These are phyloP conservation scores for Kodamaea anthophila DNA, from an alignment of 1,139 yeast species.

Conservation along the genomic window DNA sequence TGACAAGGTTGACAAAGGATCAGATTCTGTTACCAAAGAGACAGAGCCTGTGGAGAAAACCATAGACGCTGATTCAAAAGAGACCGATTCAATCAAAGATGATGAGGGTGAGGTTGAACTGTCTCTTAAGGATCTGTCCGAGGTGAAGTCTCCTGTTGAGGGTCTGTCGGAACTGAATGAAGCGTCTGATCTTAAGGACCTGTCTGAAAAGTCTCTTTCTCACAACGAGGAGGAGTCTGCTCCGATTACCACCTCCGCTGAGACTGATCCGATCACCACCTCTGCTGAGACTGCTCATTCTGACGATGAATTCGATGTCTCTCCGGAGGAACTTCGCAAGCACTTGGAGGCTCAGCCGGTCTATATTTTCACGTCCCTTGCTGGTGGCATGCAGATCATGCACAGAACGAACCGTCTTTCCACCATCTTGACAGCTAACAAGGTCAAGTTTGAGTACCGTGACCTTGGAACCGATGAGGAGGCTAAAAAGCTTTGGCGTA, in stretches of 20 bases:
- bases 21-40: too few species aligned
- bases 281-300: conserved; percentile 5
- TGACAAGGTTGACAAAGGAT: background rate
- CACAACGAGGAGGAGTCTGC: conserved; percentile 1
- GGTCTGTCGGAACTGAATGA: too few species aligned
- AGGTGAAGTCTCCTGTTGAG: too few species aligned
- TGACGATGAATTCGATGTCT: conserved; percentile 29
- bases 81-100: conserved; percentile 3
- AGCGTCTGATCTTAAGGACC: too few species aligned
- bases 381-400: conserved; percentile 83
- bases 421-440: conserved; percentile 72
- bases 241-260: conserved; percentile 7
- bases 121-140: too few species aligned
- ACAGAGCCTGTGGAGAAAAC: conserved; percentile 1
- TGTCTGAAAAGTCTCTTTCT: too few species aligned
- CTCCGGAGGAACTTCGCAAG: conserved; percentile 42
- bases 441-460: conserved; percentile 58
- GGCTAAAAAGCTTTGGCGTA: conserved; percentile 82
- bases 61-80: conserved; percentile 2
- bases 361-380: conserved; percentile 77
- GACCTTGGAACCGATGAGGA: conserved; percentile 87
- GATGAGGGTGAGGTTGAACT: conserved; percentile 1
- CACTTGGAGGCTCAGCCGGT: conserved; percentile 53
- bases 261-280: conserved; percentile 4
- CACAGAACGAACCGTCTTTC: conserved; percentile 74